Base-by-base conservation (phyloP, 1,284 basidiomycete genomes). In the Neolentinus lepideus region DNA sequence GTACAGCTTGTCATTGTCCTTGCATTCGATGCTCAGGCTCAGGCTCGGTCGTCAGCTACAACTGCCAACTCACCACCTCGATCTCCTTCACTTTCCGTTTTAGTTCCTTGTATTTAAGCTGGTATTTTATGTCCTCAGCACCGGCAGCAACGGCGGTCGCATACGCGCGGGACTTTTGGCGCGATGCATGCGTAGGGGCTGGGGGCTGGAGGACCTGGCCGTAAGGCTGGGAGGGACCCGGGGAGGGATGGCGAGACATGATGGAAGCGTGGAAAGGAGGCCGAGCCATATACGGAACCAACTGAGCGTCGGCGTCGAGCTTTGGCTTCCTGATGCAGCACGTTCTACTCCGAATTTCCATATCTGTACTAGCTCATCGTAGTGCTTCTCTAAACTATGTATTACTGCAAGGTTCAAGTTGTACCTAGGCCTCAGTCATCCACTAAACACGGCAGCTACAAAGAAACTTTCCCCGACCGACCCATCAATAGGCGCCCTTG, bases 41-140 rank as follows among this genome's bases (percentile, higher is more conserved):
- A 57, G 43, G 52, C 38, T 26, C 50, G 25, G 54, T 53, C 54
- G 57, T 63, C 53, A 56, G 58, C 52, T 59, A 59, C 60, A 63
- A 57, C 58, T 60, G 63, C 56, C 48, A 52, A 77, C 84, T 62
- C 62, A 92, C 91, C 52, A 78, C 71, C 71, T 95, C 92, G 59
- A 95, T 90, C 71, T 94, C 90, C 67, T 84, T 84, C 55, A 94
- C 89, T 74, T 94, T 94, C 67, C 82, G 81, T 69, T 92, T 94
- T 61, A 95, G 76, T 59, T 95, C 92, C 69, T 85, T 91, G 76
- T 94, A 94, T 72, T 95, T 95, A 65, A 80, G 79, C 58, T 90
- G 84, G 69, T 95, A 95, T 72, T 93, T 94, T 66, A 81, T 81
- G 66, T 94, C 92, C 68, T 95, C 92, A 52, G 85, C 87, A 63